Base-by-base conservation (phyloP, 352 stramenopile species). In the Globisporangium spinosum region DNA sequence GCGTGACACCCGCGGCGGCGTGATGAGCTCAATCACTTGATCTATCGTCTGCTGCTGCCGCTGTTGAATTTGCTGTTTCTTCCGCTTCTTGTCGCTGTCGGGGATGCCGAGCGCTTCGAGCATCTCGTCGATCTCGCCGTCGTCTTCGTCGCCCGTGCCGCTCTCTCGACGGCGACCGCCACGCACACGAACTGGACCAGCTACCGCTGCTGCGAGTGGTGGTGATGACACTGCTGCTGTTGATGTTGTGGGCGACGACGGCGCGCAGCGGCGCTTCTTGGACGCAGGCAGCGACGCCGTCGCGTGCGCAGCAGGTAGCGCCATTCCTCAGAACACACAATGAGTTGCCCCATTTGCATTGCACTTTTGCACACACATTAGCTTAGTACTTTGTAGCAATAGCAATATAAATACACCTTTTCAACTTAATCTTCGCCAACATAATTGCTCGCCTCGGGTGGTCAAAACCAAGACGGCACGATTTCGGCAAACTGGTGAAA, bases 21-120 rank as follows among this genome's bases (percentile, higher is more conserved):
- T 79, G 10, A 78, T 70, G 29, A 86, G 72, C 59, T 86, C 76
- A 38, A 86, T 86, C 20, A 86, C 69, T 43, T 80, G 64, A 5
- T 56, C 23, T 0, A 23, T 22, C 58, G 64, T 23, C 40, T 58
- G 27, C 35, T 64, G 25, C 43, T 54, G 34, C 43, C 47, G 34
- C 45, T 65, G 25, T 38, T 40, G 38, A 45, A 62, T 3, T n/a
- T 64, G 20, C 45, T 53, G 20, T 22, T 53, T 53, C 20, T 55
- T 55, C 6, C 10, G 61, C 54, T 67, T 75, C 59, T 75, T 64
- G 58, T 62, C 65, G 25, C 65, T 70, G 58, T 70, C 35, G 29
- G 65, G 65, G 20, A 70, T 65, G 4, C 65, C 65, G 34, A 70
- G 58, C 38, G 56, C 65, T 38, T 65, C 65, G 32, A 70, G 65